Evolutionary conservation across 495 filamentous ascomycete species (phyloP).

Genomic region (Hypomontagnella submonticulosa): DNA sequence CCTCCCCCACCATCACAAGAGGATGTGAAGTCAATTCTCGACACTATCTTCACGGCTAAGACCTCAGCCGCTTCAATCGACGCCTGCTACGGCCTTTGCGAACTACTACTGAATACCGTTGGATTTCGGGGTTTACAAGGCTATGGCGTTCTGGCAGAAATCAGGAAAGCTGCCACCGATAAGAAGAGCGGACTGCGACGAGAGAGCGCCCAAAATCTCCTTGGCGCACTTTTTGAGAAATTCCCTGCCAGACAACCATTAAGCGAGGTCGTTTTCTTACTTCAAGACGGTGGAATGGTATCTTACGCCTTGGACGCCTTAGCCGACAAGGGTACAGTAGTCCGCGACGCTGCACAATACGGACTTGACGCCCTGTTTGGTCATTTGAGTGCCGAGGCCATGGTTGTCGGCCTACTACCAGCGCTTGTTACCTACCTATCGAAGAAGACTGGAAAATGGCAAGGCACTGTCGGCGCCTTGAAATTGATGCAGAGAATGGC

Average conservation of each 20-base stretch:
- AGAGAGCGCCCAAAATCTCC: conserved; percentile 93
- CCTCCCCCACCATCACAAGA: conserved; percentile 71
- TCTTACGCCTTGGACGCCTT: conserved; percentile 81
- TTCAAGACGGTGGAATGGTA: conserved; percentile 81
- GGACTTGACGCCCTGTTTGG: conserved; percentile 89
- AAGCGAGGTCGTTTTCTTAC: conserved; percentile 81
- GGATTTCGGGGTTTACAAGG: conserved; percentile 76
- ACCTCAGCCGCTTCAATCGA: conserved; percentile 89
- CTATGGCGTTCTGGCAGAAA: conserved; percentile 76
- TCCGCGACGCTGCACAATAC: conserved; percentile 92
- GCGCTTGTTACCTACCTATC: conserved; percentile 76
- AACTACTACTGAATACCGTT: conserved; percentile 79
- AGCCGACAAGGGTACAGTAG: conserved; percentile 88
- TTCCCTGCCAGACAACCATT: conserved; percentile 81
- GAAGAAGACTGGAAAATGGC: conserved; percentile 91
- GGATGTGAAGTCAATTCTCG: conserved; percentile 77
- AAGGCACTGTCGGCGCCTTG: conserved; percentile 88
- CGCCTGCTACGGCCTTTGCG: conserved; percentile 83
- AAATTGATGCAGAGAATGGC: conserved; percentile 89
- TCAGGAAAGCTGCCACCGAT: conserved; percentile 89
- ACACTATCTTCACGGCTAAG: conserved; percentile 80
- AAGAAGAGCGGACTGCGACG: conserved; percentile 90
- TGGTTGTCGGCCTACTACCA: conserved; percentile 82
- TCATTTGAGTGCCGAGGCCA: conserved; percentile 79
- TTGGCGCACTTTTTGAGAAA: conserved; percentile 91